phyloP scores from a whole-genome alignment of 805 yeast genomes.

The Millerozyma miso region DNA sequence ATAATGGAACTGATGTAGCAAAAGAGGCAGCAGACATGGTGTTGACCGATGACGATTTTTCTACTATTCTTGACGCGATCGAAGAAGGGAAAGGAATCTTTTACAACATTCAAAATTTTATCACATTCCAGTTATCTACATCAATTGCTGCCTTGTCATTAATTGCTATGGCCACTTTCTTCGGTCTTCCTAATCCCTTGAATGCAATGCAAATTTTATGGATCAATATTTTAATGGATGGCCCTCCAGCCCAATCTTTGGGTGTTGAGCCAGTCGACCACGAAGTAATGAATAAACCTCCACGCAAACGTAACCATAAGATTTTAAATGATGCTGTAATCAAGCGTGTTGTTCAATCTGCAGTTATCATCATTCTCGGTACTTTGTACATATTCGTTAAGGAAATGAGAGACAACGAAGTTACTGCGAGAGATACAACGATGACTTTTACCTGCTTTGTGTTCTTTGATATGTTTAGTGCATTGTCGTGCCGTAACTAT shows the following conservation, averaged over 20 bases:
- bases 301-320: slow-evolving; percentile 81
- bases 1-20: slow-evolving; percentile 96
- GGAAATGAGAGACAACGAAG: slow-evolving; percentile 79
- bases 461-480: slow-evolving; percentile 94
- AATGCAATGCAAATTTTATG: slow-evolving; percentile 98
- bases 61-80: slow-evolving; percentile 88
- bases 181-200: slow-evolving; percentile 87
- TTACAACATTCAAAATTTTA: slow-evolving; percentile 88
- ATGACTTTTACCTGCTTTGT: slow-evolving; percentile 99
- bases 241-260: slow-evolving; percentile 96
- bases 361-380: slow-evolving; percentile 73
- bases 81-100: slow-evolving; percentile 98
- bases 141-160: slow-evolving; percentile 91
- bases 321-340: slow-evolving; percentile 71
- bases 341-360: slow-evolving; percentile 71
- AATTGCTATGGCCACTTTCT: slow-evolving; percentile 81
- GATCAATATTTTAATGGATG: slow-evolving; percentile 98
- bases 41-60: slow-evolving; percentile 92
- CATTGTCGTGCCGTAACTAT: slow-evolving; percentile 86
- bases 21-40: slow-evolving; percentile 99
- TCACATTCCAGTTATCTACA: slow-evolving; percentile 93
- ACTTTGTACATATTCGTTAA: slow-evolving; percentile 81
- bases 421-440: slow-evolving; percentile 94
- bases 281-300: slow-evolving; percentile 95
- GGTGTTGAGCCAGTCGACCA: slow-evolving; percentile 98